Percentiles rank a stretch among this genome's conserved stretches.
phyloP scores from a whole-genome alignment of 139 green algal genomes.

The Ostreobium quekettii region DNA sequence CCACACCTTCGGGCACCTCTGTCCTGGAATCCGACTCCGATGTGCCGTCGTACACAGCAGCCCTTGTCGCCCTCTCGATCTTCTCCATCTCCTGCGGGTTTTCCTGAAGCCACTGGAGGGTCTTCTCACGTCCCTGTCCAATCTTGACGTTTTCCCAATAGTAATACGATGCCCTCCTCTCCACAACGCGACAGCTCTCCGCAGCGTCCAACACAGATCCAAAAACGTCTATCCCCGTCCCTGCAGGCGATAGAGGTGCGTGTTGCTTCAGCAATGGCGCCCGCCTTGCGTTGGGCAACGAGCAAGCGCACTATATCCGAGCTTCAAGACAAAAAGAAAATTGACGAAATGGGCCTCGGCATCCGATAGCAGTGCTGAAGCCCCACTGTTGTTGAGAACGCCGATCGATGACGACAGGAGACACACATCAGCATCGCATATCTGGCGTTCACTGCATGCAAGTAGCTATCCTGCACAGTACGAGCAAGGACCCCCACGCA shows the following conservation, averaged over 20 bases:
- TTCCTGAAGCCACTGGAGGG: slow-evolving; percentile 22
- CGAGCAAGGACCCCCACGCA: no score
- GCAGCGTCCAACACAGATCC: slow-evolving; percentile 72
- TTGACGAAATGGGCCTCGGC: not conserved
- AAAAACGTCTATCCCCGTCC: slow-evolving; percentile 55
- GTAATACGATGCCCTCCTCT: slow-evolving; percentile 28
- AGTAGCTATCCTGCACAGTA: no score
- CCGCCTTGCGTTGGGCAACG: not conserved
- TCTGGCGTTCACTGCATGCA: no score
- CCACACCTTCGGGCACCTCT: no score
- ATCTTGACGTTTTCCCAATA: not conserved
- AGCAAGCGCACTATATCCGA: not conserved
- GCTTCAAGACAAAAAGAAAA: not conserved
- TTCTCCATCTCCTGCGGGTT: slow-evolving; percentile 20
- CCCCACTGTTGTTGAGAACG: no score
- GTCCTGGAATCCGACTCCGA: slow-evolving; percentile 13
- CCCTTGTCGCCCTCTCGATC: not conserved
- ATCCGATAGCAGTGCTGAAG: no score
- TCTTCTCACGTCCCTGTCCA: slow-evolving; percentile 39
- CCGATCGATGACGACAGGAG: no score
- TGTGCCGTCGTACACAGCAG: not conserved
- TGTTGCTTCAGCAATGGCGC: not conserved
- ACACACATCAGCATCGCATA: no score
- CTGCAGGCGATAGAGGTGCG: not conserved
- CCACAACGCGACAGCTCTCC: slow-evolving; percentile 57